Base-by-base conservation (phyloP, 495 filamentous ascomycete genomes). In the Aspergillus conjunctus region DNA sequence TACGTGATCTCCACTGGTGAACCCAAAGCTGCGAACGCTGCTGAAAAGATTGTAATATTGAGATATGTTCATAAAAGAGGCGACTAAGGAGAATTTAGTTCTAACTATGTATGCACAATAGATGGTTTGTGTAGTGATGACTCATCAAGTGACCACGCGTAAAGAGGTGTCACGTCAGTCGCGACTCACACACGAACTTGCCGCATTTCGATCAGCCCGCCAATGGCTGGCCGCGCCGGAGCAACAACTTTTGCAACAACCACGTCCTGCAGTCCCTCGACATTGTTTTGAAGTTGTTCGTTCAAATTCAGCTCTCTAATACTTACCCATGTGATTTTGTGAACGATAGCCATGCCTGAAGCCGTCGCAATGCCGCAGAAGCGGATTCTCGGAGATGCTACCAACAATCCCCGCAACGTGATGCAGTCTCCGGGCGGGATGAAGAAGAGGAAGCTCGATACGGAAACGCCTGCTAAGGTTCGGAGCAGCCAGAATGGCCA, bases 391-490 rank as follows among this genome's bases (percentile, higher is more conserved):
- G 77, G 73, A 51, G 85, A 89, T 63, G 76, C 82, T 34, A 84
- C 79, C 50, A 83, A 77, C 54, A 81, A 79, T 54, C 66, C 78
- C 21, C 74, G 72, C 61, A 83, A 83, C 60, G 65, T 71, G 55
- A 50, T 71, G 57, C 66, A 76, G 0, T 82, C 85, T 30, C 81
- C 84, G 15, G 77, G 66, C 51, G 67, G 75, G 30, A 73, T 83
- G 44, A 98, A 97, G 77, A 94, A 91, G 74, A 79, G 88, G 30
- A 93, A 92, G 69, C 78, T 95, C 57, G 90, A 92, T 32, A 69
- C 77, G 8, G 65, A 76, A 31, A 71, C 80, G 3, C 81, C 80
- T 15, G 79, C 80, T 1, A 82, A 83, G 50, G 73, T 79, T 49
- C 84, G 85, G 61, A 80, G 83, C 48, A 85, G 85, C 15, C 83